Percentiles rank a stretch among this genome's conserved stretches.
phyloP scores from a whole-genome alignment of 73 alveolate genomes.

The Tetrahymena malaccensis region DNA sequence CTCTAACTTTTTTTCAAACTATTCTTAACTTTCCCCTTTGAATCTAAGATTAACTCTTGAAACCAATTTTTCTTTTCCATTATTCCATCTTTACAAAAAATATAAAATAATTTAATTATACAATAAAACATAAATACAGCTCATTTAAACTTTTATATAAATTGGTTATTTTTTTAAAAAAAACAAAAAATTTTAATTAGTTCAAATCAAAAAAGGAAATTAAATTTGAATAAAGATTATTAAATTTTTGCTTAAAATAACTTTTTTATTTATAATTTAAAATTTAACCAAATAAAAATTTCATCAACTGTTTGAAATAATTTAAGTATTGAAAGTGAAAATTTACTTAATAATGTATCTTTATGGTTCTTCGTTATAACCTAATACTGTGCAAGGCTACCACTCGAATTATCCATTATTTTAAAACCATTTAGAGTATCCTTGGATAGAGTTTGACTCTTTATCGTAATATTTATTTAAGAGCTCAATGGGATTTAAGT shows the following conservation, averaged over 20 bases:
- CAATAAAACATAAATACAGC: no score
- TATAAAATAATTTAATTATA: neutral
- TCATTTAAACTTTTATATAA: no score
- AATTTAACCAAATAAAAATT: no score
- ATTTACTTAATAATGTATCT: neutral
- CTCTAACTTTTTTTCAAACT: conserved; percentile 5
- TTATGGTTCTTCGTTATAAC: neutral
- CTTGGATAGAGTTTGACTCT: neutral
- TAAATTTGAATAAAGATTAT: no score
- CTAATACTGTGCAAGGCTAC: neutral
- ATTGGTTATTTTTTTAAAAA: no score
- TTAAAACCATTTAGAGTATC: neutral
- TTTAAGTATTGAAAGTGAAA: neutral
- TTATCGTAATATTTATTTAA: conserved; percentile 1
- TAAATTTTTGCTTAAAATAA: no score
- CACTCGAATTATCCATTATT: neutral
- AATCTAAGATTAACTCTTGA: conserved; percentile 38
- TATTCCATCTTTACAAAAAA: neutral
- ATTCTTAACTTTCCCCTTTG: conserved; percentile 14
- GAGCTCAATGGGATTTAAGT: neutral
- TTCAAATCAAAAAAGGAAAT: no score
- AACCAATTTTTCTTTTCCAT: conserved; percentile 19
- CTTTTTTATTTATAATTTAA: no score
- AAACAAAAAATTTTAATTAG: no score
- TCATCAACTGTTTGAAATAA: no score